Evolutionary conservation across 495 filamentous ascomycete species (phyloP).

Genomic region (Aspergillus asperescens): DNA sequence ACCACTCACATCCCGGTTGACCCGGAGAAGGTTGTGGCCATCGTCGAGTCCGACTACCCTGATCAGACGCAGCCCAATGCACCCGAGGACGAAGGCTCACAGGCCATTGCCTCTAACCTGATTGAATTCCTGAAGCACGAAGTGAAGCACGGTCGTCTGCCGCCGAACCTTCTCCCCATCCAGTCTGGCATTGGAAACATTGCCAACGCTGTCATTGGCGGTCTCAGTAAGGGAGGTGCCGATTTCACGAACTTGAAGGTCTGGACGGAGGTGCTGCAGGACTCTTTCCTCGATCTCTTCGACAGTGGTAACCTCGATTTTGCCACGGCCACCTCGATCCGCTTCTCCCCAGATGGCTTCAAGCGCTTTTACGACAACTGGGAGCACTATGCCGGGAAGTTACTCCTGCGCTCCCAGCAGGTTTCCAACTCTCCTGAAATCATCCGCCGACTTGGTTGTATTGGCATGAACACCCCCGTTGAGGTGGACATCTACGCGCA

Average conservation of each 20-base stretch:
- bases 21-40: constrained; percentile 78
- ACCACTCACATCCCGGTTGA: constrained; percentile 82
- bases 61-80: constrained; percentile 76
- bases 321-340: constrained; percentile 84
- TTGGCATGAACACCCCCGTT: constrained; percentile 94
- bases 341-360: constrained; percentile 89
- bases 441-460: constrained; percentile 80
- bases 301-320: constrained; percentile 87
- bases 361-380: constrained; percentile 86
- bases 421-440: constrained; percentile 94
- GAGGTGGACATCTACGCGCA: constrained; percentile 95
- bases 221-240: constrained; percentile 65
- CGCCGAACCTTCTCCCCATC: constrained; percentile 71
- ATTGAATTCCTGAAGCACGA: constrained; percentile 86
- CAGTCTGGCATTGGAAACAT: constrained; percentile 94
- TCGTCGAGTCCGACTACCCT: constrained; percentile 78
- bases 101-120: constrained; percentile 70
- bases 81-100: constrained; percentile 66
- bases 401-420: constrained; percentile 80
- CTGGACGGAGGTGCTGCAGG: constrained; percentile 92
- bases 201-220: constrained; percentile 87
- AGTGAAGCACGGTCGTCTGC: constrained; percentile 70
- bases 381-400: constrained; percentile 74
- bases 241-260: constrained; percentile 86
- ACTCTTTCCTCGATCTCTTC: constrained; percentile 91